Evolutionary conservation across 495 filamentous ascomycete genomes (phyloP).

Genomic region (Talaromyces stipitatus): DNA sequence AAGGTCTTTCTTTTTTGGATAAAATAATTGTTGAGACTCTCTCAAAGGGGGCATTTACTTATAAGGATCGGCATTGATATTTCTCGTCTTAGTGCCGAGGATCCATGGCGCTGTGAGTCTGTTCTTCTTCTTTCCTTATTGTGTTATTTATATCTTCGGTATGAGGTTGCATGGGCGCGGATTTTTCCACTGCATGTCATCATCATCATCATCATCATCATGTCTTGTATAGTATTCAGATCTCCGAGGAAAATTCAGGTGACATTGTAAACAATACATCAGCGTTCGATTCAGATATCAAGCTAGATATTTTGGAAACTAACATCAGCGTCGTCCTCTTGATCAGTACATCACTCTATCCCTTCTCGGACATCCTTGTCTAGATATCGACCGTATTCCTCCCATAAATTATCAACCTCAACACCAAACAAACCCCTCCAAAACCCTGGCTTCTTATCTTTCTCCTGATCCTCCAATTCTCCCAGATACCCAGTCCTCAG

Average conservation of each 20-base stretch:
- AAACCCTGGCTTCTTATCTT: slow-evolving; percentile 44
- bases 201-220: not conserved
- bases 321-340: not conserved
- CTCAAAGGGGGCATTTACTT: not conserved
- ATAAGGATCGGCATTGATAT: not conserved
- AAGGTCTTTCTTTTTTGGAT: slow-evolving; percentile 17
- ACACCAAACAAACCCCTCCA: slow-evolving; percentile 65
- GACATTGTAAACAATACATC: slow-evolving; percentile 3
- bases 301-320: not conserved
- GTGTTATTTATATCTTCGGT: slow-evolving; percentile 8
- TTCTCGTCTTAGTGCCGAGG: slow-evolving; percentile 1
- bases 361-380: slow-evolving; percentile 11
- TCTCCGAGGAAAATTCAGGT: not conserved
- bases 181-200: slow-evolving; percentile 1
- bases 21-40: not conserved
- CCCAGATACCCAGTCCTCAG: slow-evolving; percentile 45
- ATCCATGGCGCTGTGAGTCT: not conserved
- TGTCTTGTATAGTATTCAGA: slow-evolving; percentile 7
- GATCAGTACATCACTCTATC: not conserved
- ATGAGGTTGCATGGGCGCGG: slow-evolving; percentile 4
- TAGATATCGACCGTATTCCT: slow-evolving; percentile 53
- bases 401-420: slow-evolving; percentile 62
- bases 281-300: not conserved
- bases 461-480: slow-evolving; percentile 36
- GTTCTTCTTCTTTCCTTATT: not conserved